These are phyloP conservation scores for Erodium maritimum DNA, from an alignment of 345 rosid species.

Conservation along the genomic window DNA sequence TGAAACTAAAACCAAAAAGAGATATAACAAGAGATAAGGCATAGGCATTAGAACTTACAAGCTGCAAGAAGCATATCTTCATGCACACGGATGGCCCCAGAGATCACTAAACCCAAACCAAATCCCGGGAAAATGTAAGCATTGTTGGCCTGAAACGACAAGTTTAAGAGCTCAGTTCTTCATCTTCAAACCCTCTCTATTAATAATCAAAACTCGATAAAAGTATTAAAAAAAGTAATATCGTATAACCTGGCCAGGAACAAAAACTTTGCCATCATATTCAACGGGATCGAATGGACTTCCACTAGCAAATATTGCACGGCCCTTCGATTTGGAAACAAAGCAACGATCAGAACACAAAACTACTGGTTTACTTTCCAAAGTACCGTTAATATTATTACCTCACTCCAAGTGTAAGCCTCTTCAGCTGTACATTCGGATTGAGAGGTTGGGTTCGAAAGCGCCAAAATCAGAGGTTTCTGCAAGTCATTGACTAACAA, in stretches of 20 bases:
- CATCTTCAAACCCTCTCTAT: background rate
- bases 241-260: conserved; percentile 79
- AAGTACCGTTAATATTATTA: conserved; percentile 9
- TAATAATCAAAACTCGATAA: background rate
- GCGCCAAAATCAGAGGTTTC: conserved; percentile 90
- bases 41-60: too few species aligned
- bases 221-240: too few species aligned
- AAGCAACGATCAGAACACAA: conserved; percentile 10
- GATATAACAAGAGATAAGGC: too few species aligned
- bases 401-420: conserved; percentile 86
- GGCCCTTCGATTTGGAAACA: conserved; percentile 41
- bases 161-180: conserved; percentile 1
- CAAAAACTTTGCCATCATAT: conserved; percentile 46
- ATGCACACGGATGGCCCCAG: conserved; percentile 75
- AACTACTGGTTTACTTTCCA: too few species aligned
- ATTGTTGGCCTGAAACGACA: conserved; percentile 54
- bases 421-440: conserved; percentile 97
- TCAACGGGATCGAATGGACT: conserved; percentile 82
- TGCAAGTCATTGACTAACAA: conserved; percentile 16
- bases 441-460: conserved; percentile 92
- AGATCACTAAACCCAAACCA: conserved; percentile 79
- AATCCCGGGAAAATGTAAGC: conserved; percentile 91
- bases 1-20: too few species aligned
- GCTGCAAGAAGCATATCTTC: conserved; percentile 86
- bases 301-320: conserved; percentile 89